Evolutionary conservation across 1,284 basidiomycete genomes (phyloP), one percentile per base, ranked within the genome.

Genomic region (Athelia psychrophila): DNA sequence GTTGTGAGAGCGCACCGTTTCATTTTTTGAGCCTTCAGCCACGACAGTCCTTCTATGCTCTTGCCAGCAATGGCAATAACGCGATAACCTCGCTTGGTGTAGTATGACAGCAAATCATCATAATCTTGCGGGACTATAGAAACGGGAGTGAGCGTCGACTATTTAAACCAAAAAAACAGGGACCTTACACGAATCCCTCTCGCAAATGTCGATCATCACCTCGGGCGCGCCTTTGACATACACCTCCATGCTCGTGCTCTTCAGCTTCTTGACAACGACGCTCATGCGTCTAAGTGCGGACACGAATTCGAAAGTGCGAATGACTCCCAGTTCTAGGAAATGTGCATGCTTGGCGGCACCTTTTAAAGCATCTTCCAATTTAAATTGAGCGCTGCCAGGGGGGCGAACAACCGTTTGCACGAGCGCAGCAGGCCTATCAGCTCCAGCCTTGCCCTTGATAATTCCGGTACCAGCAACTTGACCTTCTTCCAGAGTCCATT

Each of bases 151-250:
- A 44, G 53, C 52, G 55, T 33, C 35, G 50, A n/a, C n/a, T n/a
- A 42, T 45, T 36, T 55, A 45, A 46, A 25, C 27, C 36, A 42
- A 19, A 35, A 54, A 44, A 49, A n/a, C 53, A 53, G 51, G 27
- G 22, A 2, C 77, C 93, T 62, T 62, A 95, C 94, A 88, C 15
- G 93, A 91, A 48, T 88, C 82, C 56, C 80, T 87, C 53, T 94
- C 88, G 66, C 95, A 98, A 54, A 99, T 98, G 45, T 97, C 95
- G 2, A 75, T 69, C 95, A 99, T 99, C 51, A 97, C 93, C 68
- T 99, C 97, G 0, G 97, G 97, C 1, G 97, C 97, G 20, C 97
- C 97, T 68, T 99, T 99, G 65, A 96, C 95, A 67, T 98, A 99
- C 8, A 98, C 81, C 66, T 99, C 96, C 93, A 99, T 98, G 65